These are phyloP conservation scores for Scenedesmus sp. DNA, from an alignment of 163 green algal species.

Conservation along the genomic window DNA sequence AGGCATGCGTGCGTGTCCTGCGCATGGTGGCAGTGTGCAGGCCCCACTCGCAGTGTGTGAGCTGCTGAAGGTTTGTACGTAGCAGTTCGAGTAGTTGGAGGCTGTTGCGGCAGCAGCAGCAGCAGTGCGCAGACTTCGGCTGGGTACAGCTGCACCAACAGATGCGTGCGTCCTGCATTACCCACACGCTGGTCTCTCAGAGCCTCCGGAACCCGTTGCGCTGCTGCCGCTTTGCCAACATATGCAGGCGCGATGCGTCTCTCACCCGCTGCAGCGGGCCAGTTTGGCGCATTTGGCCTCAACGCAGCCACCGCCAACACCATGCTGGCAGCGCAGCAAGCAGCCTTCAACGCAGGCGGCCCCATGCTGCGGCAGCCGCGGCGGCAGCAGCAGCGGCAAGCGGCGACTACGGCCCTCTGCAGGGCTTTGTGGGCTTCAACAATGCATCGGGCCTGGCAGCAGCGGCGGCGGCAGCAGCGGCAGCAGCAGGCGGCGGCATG, in stretches of 20 bases:
- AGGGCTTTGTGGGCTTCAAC: conserved; percentile 43
- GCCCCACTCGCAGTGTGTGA: too few relatives aligned
- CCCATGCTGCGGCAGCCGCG: not conserved
- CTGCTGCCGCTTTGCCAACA: not conserved
- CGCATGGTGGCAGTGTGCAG: too few relatives aligned
- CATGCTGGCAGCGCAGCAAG: conserved; percentile 30
- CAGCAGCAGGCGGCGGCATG: conserved; percentile 34
- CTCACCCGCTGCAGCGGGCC: conserved; percentile 20
- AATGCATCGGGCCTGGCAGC: conserved; percentile 29
- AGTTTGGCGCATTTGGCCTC: conserved; percentile 38
- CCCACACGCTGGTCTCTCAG: too few relatives aligned
- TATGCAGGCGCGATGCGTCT: conserved; percentile 40
- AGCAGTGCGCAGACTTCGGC: too few relatives aligned
- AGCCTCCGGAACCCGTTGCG: not conserved
- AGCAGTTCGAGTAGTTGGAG: too few relatives aligned
- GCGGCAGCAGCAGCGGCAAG: conserved; percentile 6
- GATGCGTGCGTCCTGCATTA: too few relatives aligned
- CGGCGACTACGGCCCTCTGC: conserved; percentile 18
- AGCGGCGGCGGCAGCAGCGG: conserved; percentile 44
- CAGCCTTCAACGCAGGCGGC: not conserved
- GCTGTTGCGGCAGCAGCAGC: too few relatives aligned
- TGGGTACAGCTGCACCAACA: too few relatives aligned
- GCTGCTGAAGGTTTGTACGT: too few relatives aligned
- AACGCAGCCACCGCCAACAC: not conserved
- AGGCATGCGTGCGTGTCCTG: too few relatives aligned